A percentile compares a stretch with the other conserved stretches of the same genome.
Evolutionary conservation across 1,284 basidiomycete species (phyloP).

Genomic region (Fistulina hepatica): DNA sequence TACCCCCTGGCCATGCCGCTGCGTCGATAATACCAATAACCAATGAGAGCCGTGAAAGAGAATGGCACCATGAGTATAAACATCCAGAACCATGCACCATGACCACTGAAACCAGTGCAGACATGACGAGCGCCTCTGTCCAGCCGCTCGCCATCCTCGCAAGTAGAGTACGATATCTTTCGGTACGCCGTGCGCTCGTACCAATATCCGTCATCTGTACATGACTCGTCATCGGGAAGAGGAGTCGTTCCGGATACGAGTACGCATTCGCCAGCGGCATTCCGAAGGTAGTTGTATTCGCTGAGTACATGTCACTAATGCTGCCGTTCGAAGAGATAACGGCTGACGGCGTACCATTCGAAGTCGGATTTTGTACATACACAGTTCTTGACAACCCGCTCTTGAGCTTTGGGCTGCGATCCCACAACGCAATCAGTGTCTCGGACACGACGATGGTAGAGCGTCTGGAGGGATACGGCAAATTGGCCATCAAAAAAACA

Average conservation of each 20-base stretch:
- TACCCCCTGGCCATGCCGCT: conserved; percentile 64
- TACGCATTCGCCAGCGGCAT: conserved; percentile 62
- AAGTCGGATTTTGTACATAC: conserved; percentile 69
- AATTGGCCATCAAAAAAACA: background rate
- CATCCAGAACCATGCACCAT: conserved; percentile 75
- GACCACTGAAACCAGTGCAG: conserved; percentile 70
- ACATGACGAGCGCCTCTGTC: conserved; percentile 63
- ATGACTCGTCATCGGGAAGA: conserved; percentile 40
- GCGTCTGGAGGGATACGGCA: conserved; percentile 39
- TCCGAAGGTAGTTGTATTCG: conserved; percentile 81
- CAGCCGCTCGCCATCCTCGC: conserved; percentile 62
- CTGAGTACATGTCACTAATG: conserved; percentile 27
- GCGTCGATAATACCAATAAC: conserved; percentile 69
- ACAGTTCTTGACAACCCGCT: conserved; percentile 59
- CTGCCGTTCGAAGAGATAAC: conserved; percentile 4
- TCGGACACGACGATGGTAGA: conserved; percentile 81
- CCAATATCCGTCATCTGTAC: conserved; percentile 65
- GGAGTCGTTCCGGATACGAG: conserved; percentile 59
- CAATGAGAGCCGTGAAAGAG: conserved; percentile 60
- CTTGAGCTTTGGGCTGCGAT: conserved; percentile 41
- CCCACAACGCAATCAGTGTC: conserved; percentile 78
- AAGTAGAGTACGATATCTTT: conserved; percentile 78
- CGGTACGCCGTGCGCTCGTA: conserved; percentile 86
- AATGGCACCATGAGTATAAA: conserved; percentile 68
- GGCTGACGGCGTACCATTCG: conserved; percentile 90